Conservation (phyloP, 805 yeast genomes). For the Kluyveromyces wickerhamii region DNA sequence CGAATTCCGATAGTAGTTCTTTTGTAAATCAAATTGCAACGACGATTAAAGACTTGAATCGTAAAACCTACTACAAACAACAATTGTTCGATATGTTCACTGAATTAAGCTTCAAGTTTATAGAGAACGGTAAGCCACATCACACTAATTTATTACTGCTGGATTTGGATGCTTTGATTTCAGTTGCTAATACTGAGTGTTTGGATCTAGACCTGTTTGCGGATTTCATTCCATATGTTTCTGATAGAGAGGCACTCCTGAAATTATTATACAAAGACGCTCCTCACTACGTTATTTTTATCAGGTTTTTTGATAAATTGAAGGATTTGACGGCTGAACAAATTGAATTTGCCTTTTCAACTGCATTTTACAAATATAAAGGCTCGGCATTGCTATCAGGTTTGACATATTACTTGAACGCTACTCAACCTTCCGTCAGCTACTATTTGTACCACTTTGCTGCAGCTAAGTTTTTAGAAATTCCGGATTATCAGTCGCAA, state of each 20-base stretch:
- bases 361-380: constrained; percentile 21
- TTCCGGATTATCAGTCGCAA: constrained; percentile 23
- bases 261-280: constrained; percentile 17
- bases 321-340: constrained; percentile 9
- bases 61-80: constrained; percentile 77
- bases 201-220: constrained; percentile 22
- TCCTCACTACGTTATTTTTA: constrained; percentile 15
- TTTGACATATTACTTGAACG: constrained; percentile 21
- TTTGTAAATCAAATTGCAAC: constrained; percentile 40
- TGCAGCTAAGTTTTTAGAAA: constrained; percentile 22
- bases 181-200: constrained; percentile 16
- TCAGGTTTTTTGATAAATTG: constrained; percentile 16
- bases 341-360: constrained; percentile 16
- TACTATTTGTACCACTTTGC: constrained; percentile 26
- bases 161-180: constrained; percentile 18
- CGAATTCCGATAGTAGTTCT: constrained; percentile 17
- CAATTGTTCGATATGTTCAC: constrained; percentile 77
- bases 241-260: constrained; percentile 12
- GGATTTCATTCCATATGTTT: constrained; percentile 19
- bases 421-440: constrained; percentile 10
- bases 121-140: constrained; percentile 24
- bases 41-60: constrained; percentile 62
- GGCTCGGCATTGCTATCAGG: constrained; percentile 27
- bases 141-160: constrained; percentile 16
- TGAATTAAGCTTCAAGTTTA: constrained; percentile 45